phyloP scores from a whole-genome alignment of 2,329 filamentous ascomycete species.

The Cladophialophora psammophila region DNA sequence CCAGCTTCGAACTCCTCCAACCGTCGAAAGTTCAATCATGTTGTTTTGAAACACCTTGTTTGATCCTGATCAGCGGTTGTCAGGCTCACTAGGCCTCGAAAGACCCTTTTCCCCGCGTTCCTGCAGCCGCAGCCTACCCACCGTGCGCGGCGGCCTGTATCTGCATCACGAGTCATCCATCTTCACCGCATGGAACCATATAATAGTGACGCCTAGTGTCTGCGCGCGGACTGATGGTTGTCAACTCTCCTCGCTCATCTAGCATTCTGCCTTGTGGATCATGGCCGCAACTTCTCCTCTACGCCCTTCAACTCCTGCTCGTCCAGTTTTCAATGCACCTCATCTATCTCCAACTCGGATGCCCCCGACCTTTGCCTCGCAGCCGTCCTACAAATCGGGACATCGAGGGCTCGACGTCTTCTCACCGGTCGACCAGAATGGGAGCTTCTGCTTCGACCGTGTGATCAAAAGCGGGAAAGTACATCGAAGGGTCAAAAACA shows the following conservation, averaged over 20 bases:
- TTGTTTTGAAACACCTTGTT: slow-evolving; percentile 12
- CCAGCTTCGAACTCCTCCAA: background rate
- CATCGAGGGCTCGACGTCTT: slow-evolving; percentile 69
- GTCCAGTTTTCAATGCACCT: slow-evolving; percentile 23
- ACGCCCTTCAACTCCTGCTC: slow-evolving; percentile 29
- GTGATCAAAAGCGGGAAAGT: slow-evolving; percentile 89
- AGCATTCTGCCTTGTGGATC: background rate
- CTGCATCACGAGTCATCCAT: slow-evolving; percentile 3
- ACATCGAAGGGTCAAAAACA: slow-evolving; percentile 89
- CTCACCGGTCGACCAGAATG: slow-evolving; percentile 91
- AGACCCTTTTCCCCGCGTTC: slow-evolving; percentile 17
- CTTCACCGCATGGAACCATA: slow-evolving; percentile 18
- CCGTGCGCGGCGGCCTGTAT: slow-evolving; percentile 3
- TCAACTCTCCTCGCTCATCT: background rate
- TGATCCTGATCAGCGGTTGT: slow-evolving; percentile 9
- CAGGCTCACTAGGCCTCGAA: background rate
- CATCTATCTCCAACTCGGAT: slow-evolving; percentile 35
- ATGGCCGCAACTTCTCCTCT: slow-evolving; percentile 31
- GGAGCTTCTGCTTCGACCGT: slow-evolving; percentile 93
- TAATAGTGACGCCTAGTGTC: slow-evolving; percentile 17
- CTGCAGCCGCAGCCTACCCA: slow-evolving; percentile 12
- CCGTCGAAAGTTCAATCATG: background rate
- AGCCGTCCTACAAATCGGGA: slow-evolving; percentile 47
- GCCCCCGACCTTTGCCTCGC: slow-evolving; percentile 19
- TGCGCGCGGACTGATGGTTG: slow-evolving; percentile 9